Evolutionary conservation across 768 basidiomycete genomes (phyloP), one percentile per base, ranked within the genome.

Genomic region (Boletus rufocinnamomeus): DNA sequence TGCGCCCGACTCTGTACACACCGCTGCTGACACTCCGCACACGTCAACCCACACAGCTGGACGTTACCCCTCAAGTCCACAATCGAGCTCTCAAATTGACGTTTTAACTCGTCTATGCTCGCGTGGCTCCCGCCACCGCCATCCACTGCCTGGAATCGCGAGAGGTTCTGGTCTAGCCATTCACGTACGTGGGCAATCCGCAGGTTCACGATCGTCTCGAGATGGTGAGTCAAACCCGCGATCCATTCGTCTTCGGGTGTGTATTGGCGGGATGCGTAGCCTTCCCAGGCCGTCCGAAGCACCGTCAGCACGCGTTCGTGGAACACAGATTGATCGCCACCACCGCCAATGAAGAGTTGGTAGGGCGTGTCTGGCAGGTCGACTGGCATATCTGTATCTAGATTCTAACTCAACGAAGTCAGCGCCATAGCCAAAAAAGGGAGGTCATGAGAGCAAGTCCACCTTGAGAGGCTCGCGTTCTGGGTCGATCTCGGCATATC

Each of bases 391-490:
- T 82, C 81, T 8, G 79, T 82, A 56, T 86, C 84, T 48, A 84
- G 64, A 63, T 84, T 84, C 84, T 84, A 32, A 0, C 5, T 4
- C 21, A n/a, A 52, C 0, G 19, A 25, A 38, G 11, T 54, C 13
- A 54, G 52, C 11, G 1, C 47, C 23, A 11, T 41, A 5, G 2
- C 3, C 0, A 30, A 10, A 1, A 8, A 5, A 3, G 0, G 6
- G 11, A 44, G 2, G 11, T 8, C 3, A 28, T 2, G 17, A 21
- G 17, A 6, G 6, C 1, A 23, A 10, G 6, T 21, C 50, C 21
- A 84, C 85, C 75, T 82, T 85, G 28, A 86, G 66, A 1, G 76
- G 78, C 58, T 84, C 84, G 3, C 50, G 62, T n/a, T 78, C 77
- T 0, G 82, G 80, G 9, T 78, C 72, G 14, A 76, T 58, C 46